Evolutionary conservation across 2,329 filamentous ascomycete genomes (phyloP).

Genomic region (Colletotrichum sp.): DNA sequence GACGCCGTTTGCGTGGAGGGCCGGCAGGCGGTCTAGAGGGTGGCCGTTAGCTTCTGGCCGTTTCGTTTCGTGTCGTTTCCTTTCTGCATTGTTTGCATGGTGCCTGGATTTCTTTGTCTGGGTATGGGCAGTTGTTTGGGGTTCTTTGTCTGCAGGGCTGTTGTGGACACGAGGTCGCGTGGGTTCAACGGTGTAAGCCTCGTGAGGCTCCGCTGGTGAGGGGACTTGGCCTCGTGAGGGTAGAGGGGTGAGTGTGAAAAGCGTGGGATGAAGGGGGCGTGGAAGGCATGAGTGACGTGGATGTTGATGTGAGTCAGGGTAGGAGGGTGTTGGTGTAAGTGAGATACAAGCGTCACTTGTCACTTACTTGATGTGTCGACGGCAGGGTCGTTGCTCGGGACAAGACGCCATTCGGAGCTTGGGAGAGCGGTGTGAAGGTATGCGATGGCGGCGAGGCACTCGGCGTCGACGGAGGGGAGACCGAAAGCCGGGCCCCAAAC

Average conservation of each 20-base stretch:
- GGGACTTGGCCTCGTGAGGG: neutral
- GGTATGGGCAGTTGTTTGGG: neutral
- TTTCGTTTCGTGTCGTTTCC: neutral
- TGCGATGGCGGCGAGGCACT: constrained; percentile 84
- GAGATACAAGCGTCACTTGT: neutral
- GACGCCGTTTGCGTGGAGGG: constrained; percentile 53
- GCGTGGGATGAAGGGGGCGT: constrained; percentile 29
- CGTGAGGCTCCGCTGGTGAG: neutral
- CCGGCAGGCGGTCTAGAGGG: constrained; percentile 57
- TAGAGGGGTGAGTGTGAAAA: neutral
- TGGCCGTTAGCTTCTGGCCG: neutral
- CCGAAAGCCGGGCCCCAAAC: constrained; percentile 90
- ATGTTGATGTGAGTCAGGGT: neutral
- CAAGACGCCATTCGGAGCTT: constrained; percentile 67
- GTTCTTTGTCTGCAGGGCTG: constrained; percentile 21
- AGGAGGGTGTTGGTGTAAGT: constrained; percentile 8
- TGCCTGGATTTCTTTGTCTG: neutral
- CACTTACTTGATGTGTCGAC: constrained; percentile 73
- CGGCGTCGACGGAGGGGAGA: constrained; percentile 87
- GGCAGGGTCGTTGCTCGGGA: constrained; percentile 76
- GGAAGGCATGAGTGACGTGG: neutral
- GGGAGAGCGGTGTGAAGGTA: constrained; percentile 72
- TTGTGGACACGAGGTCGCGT: neutral
- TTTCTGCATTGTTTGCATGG: neutral
- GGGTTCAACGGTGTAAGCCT: constrained; percentile 26